Evolutionary conservation across 2,329 filamentous ascomycete species (phyloP), one percentile per base, ranked within the genome.

Genomic region (Fragosphaeria purpurea): DNA sequence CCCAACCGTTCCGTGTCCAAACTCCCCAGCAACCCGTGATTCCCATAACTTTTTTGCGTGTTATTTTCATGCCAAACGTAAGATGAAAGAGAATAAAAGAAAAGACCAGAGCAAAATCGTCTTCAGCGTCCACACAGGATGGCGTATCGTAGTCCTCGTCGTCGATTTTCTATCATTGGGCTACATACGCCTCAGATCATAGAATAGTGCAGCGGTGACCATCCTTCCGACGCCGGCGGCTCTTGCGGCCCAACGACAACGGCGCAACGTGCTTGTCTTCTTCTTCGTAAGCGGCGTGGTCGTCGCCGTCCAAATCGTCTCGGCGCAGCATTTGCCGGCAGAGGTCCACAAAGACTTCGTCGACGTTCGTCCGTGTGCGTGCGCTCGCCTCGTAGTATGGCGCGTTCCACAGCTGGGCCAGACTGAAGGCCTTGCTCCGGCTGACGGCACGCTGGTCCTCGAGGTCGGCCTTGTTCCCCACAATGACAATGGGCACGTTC

Each of bases 351-450:
- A 95, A 95, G 44, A 90, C 87, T 64, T 95, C 89, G 59, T 95
- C 88, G 12, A 95, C 89, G 59, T 95, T 95, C 56, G 85, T 86
- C 61, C 84, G 76, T 59, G 86, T 82, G 56, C 89, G 76, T 47
- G 89, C 89, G 56, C 86, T 91, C 38, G 89, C 85, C 70, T 95
- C 89, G 63, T 95, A 95, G 65, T 95, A 95, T 0, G 89, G 89
- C 38, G 86, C 86, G 22, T 84, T 85, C 89, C 89, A 95, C 61
- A 78, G 79, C 62, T 93, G 87, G n/a, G 86, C 89, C 56, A 94
- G 78, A 35, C 84, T 78, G 63, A 95, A 95, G 5, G 87, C 89
- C 59, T 83, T 83, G 55, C 85, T 83, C 47, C 88, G 79, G 10
- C 85, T 81, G 7, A 95, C 86, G 22, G 78, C 79, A 34, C 88